Conservation (phyloP, 371 early-diverging fungal species). For the Mucor circinelloides region DNA sequence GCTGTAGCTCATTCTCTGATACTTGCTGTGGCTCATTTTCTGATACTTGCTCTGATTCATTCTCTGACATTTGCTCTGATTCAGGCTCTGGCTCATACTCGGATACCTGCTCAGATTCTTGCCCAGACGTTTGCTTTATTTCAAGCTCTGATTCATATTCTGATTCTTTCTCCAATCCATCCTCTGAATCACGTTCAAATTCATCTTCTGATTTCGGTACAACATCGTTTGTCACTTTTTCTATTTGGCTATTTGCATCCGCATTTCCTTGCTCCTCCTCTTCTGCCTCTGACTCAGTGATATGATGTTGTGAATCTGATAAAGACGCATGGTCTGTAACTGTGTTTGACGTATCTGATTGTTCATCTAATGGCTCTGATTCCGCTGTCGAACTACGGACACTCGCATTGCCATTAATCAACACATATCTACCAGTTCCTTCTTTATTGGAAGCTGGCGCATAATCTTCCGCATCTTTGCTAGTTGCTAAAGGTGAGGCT, state of each 20-base stretch:
- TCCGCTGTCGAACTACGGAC: not conserved
- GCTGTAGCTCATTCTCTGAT: not conserved
- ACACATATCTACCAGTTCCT: not conserved
- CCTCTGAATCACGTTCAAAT: not conserved
- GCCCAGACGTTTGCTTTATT: not conserved
- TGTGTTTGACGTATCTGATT: not conserved
- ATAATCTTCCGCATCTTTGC: not conserved
- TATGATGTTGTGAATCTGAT: not conserved
- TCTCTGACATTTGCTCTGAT: not conserved
- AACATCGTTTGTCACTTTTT: not conserved
- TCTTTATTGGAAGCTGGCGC: not conserved
- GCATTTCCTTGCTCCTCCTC: not conserved
- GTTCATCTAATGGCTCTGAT: not conserved
- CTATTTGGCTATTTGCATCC: not conserved
- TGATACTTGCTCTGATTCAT: not conserved
- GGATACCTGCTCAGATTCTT: not conserved
- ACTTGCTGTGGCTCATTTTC: too few species aligned
- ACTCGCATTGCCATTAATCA: not conserved
- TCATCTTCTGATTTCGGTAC: not conserved
- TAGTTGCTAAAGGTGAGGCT: not conserved
- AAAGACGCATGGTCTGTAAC: not conserved
- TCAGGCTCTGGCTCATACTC: not conserved
- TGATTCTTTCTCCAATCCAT: not conserved
- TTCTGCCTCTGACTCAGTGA: not conserved
- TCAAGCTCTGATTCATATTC: not conserved